phyloP scores from a whole-genome alignment of 495 filamentous ascomycete species.

The Talaromyces liani region DNA sequence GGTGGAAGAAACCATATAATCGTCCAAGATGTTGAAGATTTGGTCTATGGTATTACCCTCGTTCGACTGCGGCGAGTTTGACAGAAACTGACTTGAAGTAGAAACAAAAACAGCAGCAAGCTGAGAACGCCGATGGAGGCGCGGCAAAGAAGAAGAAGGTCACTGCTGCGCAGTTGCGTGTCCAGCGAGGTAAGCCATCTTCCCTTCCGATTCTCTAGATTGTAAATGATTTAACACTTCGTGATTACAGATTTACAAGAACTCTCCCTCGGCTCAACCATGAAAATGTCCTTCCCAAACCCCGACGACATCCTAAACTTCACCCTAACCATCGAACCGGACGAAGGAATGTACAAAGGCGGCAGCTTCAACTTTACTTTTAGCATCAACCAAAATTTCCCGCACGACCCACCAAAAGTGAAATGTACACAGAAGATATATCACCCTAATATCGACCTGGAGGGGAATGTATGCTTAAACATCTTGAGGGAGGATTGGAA shows the following conservation, averaged over 20 bases:
- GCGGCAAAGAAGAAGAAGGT: constrained; percentile 90
- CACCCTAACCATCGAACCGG: constrained; percentile 83
- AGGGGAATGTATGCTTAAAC: constrained; percentile 96
- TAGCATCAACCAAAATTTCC: constrained; percentile 87
- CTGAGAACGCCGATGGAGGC: constrained; percentile 76
- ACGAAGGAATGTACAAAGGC: constrained; percentile 96
- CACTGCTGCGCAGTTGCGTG: constrained; percentile 88
- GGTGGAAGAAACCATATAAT: background rate
- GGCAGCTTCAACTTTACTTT: constrained; percentile 88
- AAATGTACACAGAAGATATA: constrained; percentile 98
- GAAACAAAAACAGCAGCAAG: constrained; percentile 88
- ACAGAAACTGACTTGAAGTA: constrained; percentile 22
- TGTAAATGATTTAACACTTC: background rate
- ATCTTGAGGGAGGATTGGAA: constrained; percentile 98
- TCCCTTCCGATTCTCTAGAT: too few species aligned
- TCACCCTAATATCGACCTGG: constrained; percentile 88
- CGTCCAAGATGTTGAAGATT: constrained; percentile 91
- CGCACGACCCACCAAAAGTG: constrained; percentile 96
- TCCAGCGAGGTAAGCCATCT: constrained; percentile 73
- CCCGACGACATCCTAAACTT: constrained; percentile 97
- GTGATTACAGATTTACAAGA: constrained; percentile 64
- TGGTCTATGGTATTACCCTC: constrained; percentile 83
- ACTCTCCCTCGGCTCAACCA: constrained; percentile 80
- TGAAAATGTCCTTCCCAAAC: constrained; percentile 89
- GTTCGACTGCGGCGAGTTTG: background rate